Evolutionary conservation across 768 basidiomycete genomes (phyloP).

Genomic region (Boletellus ananiceps): DNA sequence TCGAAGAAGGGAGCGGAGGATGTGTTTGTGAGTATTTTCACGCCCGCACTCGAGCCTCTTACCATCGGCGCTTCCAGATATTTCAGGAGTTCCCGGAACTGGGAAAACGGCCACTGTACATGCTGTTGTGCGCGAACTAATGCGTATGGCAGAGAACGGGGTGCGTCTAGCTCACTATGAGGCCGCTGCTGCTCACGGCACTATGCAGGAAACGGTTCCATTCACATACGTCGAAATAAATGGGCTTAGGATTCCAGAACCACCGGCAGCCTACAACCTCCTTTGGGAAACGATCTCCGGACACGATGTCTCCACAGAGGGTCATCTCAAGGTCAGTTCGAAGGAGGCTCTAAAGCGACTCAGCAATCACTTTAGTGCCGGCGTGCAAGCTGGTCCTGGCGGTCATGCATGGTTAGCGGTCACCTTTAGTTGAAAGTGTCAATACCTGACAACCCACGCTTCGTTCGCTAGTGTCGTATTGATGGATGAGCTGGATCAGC

Average conservation of each 20-base stretch:
- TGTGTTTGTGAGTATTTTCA: slow-evolving; percentile 72
- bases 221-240: slow-evolving; percentile 99
- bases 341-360: slow-evolving; percentile 83
- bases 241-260: slow-evolving; percentile 89
- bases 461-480: slow-evolving; percentile 71
- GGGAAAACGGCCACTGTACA: slow-evolving; percentile 99
- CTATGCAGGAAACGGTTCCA: slow-evolving; percentile 76
- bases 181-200: neutral
- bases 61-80: slow-evolving; percentile 50
- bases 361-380: slow-evolving; percentile 69
- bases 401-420: slow-evolving; percentile 79
- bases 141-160: slow-evolving; percentile 77
- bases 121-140: slow-evolving; percentile 84
- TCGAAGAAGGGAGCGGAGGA: slow-evolving; percentile 92
- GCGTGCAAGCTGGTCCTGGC: slow-evolving; percentile 63
- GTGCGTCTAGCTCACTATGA: slow-evolving; percentile 38
- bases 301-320: slow-evolving; percentile 57
- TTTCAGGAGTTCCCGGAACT: slow-evolving; percentile 97
- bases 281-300: slow-evolving; percentile 94
- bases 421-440: neutral
- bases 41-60: neutral
- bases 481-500: slow-evolving; percentile 98
- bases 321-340: slow-evolving; percentile 60
- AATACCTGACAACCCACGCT: slow-evolving; percentile 1
- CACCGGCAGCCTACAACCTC: slow-evolving; percentile 84